phyloP scores from a whole-genome alignment of 2,329 filamentous ascomycete species.

The Hypoxylon sp. region DNA sequence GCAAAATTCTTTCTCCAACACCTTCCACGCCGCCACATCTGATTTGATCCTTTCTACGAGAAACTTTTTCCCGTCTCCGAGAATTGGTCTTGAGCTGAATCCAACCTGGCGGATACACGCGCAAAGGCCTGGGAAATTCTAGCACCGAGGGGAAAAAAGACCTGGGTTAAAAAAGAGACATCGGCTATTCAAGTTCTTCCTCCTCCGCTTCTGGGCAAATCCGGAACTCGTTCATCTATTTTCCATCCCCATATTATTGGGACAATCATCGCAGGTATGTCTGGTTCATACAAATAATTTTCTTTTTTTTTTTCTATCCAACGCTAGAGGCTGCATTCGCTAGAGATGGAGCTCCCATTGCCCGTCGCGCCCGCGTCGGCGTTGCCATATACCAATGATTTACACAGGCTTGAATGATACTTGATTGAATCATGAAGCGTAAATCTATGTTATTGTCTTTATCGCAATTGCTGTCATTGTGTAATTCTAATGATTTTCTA shows the following conservation, averaged over 20 bases:
- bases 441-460: conserved; percentile 13
- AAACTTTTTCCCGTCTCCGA: conserved; percentile 50
- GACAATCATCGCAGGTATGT: conserved; percentile 44
- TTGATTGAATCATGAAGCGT: conserved; percentile 16
- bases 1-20: conserved; percentile 55
- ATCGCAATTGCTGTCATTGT: conserved; percentile 14
- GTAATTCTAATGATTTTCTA: conserved; percentile 42
- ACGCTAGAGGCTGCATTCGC: conserved; percentile 29
- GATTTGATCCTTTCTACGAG: conserved; percentile 44
- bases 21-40: conserved; percentile 43
- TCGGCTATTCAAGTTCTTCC: conserved; percentile 52
- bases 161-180: conserved; percentile 32
- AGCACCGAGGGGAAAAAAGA: conserved; percentile 26
- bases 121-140: conserved; percentile 16
- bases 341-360: conserved; percentile 29
- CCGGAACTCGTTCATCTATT: conserved; percentile 50
- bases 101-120: conserved; percentile 5
- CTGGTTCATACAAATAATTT: conserved; percentile 16
- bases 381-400: conserved; percentile 27
- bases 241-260: conserved; percentile 52
- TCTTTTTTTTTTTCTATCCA: conserved; percentile 2
- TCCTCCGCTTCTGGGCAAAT: conserved; percentile 50
- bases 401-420: conserved; percentile 27
- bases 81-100: conserved; percentile 34
- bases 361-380: conserved; percentile 25